Conservation (phyloP, 768 basidiomycete genomes). For the Imleria badia region DNA sequence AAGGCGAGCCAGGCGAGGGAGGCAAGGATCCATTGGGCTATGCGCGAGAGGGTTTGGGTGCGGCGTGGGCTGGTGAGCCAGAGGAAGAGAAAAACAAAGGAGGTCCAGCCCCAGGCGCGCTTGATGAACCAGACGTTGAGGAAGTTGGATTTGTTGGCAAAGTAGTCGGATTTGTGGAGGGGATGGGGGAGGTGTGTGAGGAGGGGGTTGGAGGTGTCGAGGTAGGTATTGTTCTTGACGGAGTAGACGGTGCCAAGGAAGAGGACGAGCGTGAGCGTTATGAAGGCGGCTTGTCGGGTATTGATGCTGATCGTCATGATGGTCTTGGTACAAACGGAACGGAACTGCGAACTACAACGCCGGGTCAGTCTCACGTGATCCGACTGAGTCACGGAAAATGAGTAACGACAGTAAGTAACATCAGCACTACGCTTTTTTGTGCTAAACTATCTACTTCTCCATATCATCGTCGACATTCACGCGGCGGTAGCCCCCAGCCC, state of each 20-base stretch:
- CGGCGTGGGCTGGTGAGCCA: constrained; percentile 57
- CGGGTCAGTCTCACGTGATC: background rate
- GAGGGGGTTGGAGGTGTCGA: constrained; percentile 82
- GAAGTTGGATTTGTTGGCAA: constrained; percentile 76
- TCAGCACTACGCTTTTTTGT: too few relatives aligned
- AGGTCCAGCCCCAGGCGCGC: constrained; percentile 89
- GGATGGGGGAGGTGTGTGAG: constrained; percentile 70
- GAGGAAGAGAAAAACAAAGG: constrained; percentile 57
- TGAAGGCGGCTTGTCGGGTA: constrained; percentile 36
- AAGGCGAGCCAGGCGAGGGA: constrained; percentile 73
- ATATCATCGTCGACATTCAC: constrained; percentile 49
- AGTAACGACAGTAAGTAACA: too few relatives aligned
- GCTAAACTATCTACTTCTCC: constrained; percentile 40
- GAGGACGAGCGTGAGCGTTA: constrained; percentile 45
- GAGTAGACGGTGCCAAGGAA: constrained; percentile 67
- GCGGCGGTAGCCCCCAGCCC: constrained; percentile 42
- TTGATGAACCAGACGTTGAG: constrained; percentile 91
- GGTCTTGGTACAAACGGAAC: background rate
- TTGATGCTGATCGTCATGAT: constrained; percentile 22
- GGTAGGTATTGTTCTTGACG: constrained; percentile 61
- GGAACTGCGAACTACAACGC: background rate
- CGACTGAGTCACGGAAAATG: too few relatives aligned
- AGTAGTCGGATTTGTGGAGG: constrained; percentile 61
- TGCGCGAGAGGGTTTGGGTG: constrained; percentile 40
- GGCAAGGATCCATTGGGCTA: constrained; percentile 55